Evolutionary conservation across 2,329 filamentous ascomycete species (phyloP).

Genomic region (Pseudopithomyces chartarum): DNA sequence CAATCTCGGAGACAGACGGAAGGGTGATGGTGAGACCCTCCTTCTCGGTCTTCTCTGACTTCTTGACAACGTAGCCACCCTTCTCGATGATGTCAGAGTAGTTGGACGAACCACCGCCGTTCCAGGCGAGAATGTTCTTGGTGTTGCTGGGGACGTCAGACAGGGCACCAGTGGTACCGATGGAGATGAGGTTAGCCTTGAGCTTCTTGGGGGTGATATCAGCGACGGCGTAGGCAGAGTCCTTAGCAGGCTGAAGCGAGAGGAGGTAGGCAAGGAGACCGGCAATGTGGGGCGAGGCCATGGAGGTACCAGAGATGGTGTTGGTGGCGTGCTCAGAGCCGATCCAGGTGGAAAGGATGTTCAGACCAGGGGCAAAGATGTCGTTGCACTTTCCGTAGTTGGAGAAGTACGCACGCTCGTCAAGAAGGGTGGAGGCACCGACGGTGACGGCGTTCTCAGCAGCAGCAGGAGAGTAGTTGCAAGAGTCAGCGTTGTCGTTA

Average conservation of each 20-base stretch:
- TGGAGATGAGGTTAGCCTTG: constrained; percentile 83
- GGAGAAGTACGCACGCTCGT: constrained; percentile 99
- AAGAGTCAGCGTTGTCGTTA: constrained; percentile 98
- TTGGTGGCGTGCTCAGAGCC: constrained; percentile 95
- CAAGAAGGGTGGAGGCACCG: constrained; percentile 88
- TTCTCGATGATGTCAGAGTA: constrained; percentile 75
- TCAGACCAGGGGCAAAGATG: constrained; percentile 96
- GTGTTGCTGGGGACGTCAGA: constrained; percentile 84
- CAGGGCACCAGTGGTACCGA: constrained; percentile 80
- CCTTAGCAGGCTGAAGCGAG: constrained; percentile 86
- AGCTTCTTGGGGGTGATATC: constrained; percentile 91
- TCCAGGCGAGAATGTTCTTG: constrained; percentile 96
- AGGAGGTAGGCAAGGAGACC: constrained; percentile 98
- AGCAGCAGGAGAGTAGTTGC: constrained; percentile 97
- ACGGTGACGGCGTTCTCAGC: constrained; percentile 92
- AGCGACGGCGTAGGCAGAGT: constrained; percentile 90
- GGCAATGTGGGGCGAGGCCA: constrained; percentile 96
- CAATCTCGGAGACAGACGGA: constrained; percentile 42
- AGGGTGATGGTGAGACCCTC: constrained; percentile 37
- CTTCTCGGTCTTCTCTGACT: constrained; percentile 30
- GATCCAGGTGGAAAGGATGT: constrained; percentile 98
- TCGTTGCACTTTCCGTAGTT: constrained; percentile 99
- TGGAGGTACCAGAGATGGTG: constrained; percentile 98
- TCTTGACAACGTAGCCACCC: constrained; percentile 20
- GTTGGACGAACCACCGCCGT: constrained; percentile 94